Evolutionary conservation across 2,329 filamentous ascomycete genomes (phyloP), one percentile per base, ranked within the genome.

Genomic region (Paecilomyces fulvus): DNA sequence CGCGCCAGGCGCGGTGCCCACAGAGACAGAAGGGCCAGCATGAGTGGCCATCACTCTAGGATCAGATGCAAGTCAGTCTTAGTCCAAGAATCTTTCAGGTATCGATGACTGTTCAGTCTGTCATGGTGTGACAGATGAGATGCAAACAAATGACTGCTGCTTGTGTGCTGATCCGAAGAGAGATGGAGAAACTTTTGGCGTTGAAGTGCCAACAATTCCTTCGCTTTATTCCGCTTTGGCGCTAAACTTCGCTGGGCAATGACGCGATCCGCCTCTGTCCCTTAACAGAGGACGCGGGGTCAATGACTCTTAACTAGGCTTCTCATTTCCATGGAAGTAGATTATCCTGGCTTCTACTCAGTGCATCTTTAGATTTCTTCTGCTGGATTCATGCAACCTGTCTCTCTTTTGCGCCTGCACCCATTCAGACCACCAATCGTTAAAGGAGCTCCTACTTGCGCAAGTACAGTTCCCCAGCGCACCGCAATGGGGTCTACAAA

Each of bases 21-120:
- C 58, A 58, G 66, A 59, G 56, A 68, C 63, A 57, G 70, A 68
- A 64, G 68, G 65, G 56, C 65, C 62, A 56, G 59, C 62, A 61
- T 65, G 62, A 54, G 64, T 61, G 57, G 69, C 66, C 70, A 73
- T 73, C 62, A 56, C 62, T 60, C 56, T 17, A 46, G 43, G 43
- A 17, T n/a, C 52, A 23, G 21, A 31, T 51, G 33, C 31, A 56
- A 61, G 56, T 43, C 37, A 43, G n/a, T 17, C 14, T 43, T 2
- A 43, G 37, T n/a, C 37, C 9, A 17, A 51, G 56, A 57, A 58
- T 59, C 52, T 52, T 59, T 52, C 52, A 58, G 49, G 49, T 55
- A 54, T 31, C 37, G 58, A 20, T 54, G 55, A 10, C 51, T 50
- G 37, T n/a, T 28, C 17, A 53, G 25, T n/a, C 30, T 33, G 51